A percentile compares a stretch with the other conserved stretches of the same genome.
These are phyloP conservation scores for Silene latifolia DNA, from an alignment of 148 eudicot species.

Conservation along the genomic window DNA sequence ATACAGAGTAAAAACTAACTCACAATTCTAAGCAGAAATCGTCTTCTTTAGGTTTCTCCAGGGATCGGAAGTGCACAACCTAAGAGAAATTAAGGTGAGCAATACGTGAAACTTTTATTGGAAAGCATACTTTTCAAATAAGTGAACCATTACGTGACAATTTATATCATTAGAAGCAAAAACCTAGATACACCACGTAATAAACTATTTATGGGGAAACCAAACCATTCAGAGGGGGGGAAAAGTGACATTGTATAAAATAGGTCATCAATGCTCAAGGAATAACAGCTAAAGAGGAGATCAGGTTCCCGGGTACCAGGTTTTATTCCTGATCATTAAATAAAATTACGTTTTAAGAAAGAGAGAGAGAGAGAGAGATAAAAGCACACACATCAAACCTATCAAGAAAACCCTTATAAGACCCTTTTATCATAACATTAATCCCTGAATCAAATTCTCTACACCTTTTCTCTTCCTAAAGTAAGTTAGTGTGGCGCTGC, in stretches of 20 bases:
- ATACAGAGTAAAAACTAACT: conserved; percentile 25
- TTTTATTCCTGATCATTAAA: neutral
- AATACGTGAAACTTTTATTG: neutral
- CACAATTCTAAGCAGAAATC: conserved; percentile 82
- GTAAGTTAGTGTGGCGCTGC: neutral
- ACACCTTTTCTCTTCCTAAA: neutral
- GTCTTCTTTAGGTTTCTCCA: conserved; percentile 87
- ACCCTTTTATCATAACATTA: neutral
- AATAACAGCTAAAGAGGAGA: neutral
- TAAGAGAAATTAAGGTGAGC: conserved; percentile 10
- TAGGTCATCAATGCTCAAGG: neutral
- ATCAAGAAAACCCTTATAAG: neutral
- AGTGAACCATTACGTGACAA: neutral
- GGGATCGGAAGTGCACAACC: conserved; percentile 79
- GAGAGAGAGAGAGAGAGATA: neutral
- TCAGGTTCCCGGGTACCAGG: neutral
- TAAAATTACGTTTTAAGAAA: too few relatives aligned
- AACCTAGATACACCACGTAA: neutral
- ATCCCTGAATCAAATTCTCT: neutral
- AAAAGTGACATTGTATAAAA: neutral
- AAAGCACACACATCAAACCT: neutral
- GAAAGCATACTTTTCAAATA: neutral
- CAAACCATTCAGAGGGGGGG: neutral
- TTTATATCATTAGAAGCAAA: neutral
- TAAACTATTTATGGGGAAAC: neutral